Evolutionary conservation across 305 asterid genomes (phyloP).

Genomic region (Fraxinus sp.): DNA sequence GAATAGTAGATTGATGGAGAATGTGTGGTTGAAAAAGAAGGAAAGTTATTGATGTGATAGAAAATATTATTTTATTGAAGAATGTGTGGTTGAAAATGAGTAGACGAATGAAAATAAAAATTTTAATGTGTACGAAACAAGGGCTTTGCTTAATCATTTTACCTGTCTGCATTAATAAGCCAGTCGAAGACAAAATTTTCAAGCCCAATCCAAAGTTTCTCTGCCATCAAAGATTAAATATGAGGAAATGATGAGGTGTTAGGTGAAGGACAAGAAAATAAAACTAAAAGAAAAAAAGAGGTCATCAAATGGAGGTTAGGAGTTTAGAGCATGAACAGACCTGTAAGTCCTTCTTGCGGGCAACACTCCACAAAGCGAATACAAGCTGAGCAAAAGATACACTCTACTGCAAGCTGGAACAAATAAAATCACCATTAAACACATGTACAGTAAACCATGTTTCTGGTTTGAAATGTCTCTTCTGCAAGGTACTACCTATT

Average conservation of each 20-base stretch:
- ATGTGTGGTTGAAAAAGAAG: no score
- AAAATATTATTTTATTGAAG: no score
- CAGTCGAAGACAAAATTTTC: conserved; percentile 98
- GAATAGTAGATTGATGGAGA: no score
- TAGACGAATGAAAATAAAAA: no score
- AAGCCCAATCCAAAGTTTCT: conserved; percentile 95
- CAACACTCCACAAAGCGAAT: conserved; percentile 98
- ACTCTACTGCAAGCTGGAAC: conserved; percentile 96
- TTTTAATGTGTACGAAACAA: no score
- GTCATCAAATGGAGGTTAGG: conserved; percentile 21
- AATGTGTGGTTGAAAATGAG: no score
- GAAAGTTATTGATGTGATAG: no score
- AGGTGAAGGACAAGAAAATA: conserved; percentile 1
- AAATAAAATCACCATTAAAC: conserved; percentile 24
- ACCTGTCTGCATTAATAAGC: conserved; percentile 99
- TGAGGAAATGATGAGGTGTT: neutral
- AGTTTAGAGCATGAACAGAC: conserved; percentile 39
- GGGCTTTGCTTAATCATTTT: conserved; percentile 14
- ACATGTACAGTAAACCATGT: conserved; percentile 8
- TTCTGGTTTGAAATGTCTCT: conserved; percentile 8
- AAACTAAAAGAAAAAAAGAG: conserved; percentile 3
- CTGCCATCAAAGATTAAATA: conserved; percentile 52
- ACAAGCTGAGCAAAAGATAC: conserved; percentile 99
- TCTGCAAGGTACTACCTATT: conserved; percentile 13
- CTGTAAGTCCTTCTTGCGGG: conserved; percentile 99